Evolutionary conservation across 805 yeast species (phyloP).

Genomic region (Teunomyces barrocoloradensis): DNA sequence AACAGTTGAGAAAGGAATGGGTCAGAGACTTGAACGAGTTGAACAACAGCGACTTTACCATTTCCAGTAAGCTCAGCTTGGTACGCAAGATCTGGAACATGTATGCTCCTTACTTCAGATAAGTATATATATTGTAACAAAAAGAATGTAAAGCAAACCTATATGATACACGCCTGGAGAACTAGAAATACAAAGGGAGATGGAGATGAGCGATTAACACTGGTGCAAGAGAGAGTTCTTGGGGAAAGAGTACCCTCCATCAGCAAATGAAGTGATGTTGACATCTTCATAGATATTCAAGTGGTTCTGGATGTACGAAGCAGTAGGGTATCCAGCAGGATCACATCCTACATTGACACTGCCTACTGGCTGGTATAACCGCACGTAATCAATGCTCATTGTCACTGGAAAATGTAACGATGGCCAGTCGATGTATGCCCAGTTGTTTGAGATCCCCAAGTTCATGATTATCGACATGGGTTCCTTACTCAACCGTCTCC

Average conservation of each 20-base stretch:
- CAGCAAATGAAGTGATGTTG: conserved; percentile 72
- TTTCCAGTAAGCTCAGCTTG: conserved; percentile 43
- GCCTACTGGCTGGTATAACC: conserved; percentile 82
- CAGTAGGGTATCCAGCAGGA: conserved; percentile 81
- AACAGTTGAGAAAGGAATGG: conserved; percentile 52
- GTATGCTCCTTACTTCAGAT: conserved; percentile 44
- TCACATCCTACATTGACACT: conserved; percentile 71
- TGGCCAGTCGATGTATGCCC: conserved; percentile 95
- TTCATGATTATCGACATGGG: conserved; percentile 91
- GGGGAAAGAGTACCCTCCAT: conserved; percentile 61
- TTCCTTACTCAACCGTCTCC: conserved; percentile 81
- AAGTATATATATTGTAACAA: too few relatives aligned
- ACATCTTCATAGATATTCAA: conserved; percentile 62
- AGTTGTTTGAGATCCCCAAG: conserved; percentile 84
- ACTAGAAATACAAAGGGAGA: neutral
- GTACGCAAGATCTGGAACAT: conserved; percentile 61
- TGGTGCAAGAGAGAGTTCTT: conserved; percentile 29
- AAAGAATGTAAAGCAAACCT: neutral
- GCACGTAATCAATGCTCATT: conserved; percentile 78
- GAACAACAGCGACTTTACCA: conserved; percentile 37
- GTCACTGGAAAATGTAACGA: conserved; percentile 73
- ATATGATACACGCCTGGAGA: neutral
- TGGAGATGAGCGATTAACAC: neutral
- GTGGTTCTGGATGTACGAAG: conserved; percentile 75
- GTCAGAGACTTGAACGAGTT: conserved; percentile 61